Evolutionary conservation across 768 basidiomycete species (phyloP).

Genomic region (Dentipellis fragilis): DNA sequence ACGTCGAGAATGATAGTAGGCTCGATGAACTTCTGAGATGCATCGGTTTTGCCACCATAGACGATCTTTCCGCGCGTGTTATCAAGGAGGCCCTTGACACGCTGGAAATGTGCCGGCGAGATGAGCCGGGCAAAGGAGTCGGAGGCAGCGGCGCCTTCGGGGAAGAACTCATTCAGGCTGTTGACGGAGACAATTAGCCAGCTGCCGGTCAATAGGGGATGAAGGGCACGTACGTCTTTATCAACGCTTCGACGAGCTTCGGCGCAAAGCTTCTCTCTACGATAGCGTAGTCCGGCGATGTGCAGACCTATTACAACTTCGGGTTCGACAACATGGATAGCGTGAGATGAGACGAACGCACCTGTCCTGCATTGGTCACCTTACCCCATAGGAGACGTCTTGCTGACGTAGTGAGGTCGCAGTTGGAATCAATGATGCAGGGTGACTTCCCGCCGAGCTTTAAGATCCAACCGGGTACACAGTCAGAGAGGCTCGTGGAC

Average conservation of each 20-base stretch:
- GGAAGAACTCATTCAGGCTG: conserved; percentile 23
- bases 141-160: conserved; percentile 31
- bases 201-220: not conserved
- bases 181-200: not conserved
- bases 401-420: conserved; percentile 54
- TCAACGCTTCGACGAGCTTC: conserved; percentile 58
- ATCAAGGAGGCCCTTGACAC: conserved; percentile 54
- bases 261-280: conserved; percentile 38
- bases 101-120: conserved; percentile 38
- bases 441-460: conserved; percentile 67
- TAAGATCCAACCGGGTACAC: not conserved
- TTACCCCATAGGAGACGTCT: conserved; percentile 73
- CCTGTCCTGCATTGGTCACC: conserved; percentile 52
- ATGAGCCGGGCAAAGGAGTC: conserved; percentile 44
- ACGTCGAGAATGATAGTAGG: conserved; percentile 67
- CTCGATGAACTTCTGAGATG: conserved; percentile 47
- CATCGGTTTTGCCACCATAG: conserved; percentile 53
- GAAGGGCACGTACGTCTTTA: conserved; percentile 21
- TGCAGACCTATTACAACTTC: conserved; percentile 40
- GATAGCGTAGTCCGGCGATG: conserved; percentile 45
- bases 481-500: not conserved
- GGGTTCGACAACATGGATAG: not conserved
- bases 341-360: not conserved
- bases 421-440: conserved; percentile 58
- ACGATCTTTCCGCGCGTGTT: conserved; percentile 58